Evolutionary conservation across 768 basidiomycete species (phyloP).

Genomic region (Inosperma sp.): DNA sequence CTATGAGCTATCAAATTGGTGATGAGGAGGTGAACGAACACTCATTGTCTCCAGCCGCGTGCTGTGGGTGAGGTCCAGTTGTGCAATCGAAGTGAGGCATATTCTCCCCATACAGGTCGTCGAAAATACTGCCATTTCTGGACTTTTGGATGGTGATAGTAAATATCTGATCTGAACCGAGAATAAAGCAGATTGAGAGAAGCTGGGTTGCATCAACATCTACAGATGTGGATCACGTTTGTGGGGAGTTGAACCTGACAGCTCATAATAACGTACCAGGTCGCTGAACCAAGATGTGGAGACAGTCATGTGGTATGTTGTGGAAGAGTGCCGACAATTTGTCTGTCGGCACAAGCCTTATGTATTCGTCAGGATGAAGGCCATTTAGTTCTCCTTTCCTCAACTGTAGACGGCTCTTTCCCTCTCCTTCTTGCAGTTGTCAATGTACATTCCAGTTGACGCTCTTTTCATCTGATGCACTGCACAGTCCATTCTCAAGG

Average conservation of each 20-base stretch:
- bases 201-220: not conserved
- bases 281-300: not conserved
- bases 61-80: not conserved
- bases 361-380: not conserved
- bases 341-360: not conserved
- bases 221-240: not conserved
- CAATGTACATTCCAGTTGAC: too few relatives aligned
- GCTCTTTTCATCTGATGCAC: too few relatives aligned
- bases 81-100: not conserved
- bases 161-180: slow-evolving; percentile 13
- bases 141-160: slow-evolving; percentile 16
- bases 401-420: too few relatives aligned
- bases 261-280: not conserved
- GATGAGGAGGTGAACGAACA: not conserved
- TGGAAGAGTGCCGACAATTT: not conserved
- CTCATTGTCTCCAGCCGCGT: not conserved
- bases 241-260: not conserved
- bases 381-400: not conserved
- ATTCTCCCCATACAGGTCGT: not conserved
- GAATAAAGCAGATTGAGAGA: slow-evolving; percentile 15
- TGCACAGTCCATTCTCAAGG: too few relatives aligned
- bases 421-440: too few relatives aligned
- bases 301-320: not conserved
- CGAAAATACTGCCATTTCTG: slow-evolving; percentile 15
- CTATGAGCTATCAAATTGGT: not conserved